phyloP scores from a whole-genome alignment of 2,329 filamentous ascomycete genomes.

The Diaporthe citrichinensis region DNA sequence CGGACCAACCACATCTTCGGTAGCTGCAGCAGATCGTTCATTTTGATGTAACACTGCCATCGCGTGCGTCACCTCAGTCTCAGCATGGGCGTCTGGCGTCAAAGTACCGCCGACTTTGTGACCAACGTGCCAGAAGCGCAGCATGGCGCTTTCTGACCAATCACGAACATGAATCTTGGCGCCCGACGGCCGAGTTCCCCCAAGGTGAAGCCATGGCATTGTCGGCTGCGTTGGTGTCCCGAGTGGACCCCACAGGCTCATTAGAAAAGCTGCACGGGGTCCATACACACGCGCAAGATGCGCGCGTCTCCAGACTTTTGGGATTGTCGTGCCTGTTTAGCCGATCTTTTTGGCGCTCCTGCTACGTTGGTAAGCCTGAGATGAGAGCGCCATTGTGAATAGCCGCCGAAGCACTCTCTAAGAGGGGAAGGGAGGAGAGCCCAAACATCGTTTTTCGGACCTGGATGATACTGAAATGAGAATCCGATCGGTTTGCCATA shows the following conservation, averaged over 20 bases:
- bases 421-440: neutral
- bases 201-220: neutral
- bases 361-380: neutral
- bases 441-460: neutral
- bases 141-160: constrained; percentile 33
- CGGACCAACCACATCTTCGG: constrained; percentile 19
- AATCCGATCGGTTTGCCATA: neutral
- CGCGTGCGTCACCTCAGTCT: constrained; percentile 8
- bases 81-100: constrained; percentile 34
- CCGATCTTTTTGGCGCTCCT: neutral
- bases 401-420: neutral
- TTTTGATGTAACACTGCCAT: constrained; percentile 32
- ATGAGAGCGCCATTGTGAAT: neutral
- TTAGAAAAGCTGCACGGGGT: neutral
- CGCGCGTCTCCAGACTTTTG: constrained; percentile 31
- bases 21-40: neutral
- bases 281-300: constrained; percentile 32
- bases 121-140: constrained; percentile 26
- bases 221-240: neutral
- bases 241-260: constrained; percentile 3
- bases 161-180: constrained; percentile 25
- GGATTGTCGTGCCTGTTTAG: neutral
- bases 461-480: neutral
- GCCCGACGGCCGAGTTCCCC: neutral
- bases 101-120: constrained; percentile 25